phyloP scores from a whole-genome alignment of 257 asterid genomes.

The Solanum clarkiae region DNA sequence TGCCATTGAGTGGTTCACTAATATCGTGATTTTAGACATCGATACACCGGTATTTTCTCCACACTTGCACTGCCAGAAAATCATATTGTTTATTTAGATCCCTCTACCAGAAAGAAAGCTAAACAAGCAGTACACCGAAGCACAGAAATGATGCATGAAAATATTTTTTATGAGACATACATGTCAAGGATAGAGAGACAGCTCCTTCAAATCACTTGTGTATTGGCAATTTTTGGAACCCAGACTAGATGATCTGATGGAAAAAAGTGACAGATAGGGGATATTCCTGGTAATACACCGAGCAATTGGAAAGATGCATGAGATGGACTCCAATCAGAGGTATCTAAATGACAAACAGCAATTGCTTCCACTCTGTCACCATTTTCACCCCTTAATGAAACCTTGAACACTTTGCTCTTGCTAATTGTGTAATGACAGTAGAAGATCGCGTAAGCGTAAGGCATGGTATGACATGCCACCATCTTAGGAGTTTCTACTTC shows the following conservation, averaged over 20 bases:
- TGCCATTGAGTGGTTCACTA: too few species aligned
- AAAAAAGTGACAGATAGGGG: slow-evolving; percentile 73
- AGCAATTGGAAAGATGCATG: slow-evolving; percentile 55
- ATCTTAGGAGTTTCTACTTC: slow-evolving; percentile 26
- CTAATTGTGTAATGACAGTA: slow-evolving; percentile 58
- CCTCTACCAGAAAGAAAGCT: not conserved
- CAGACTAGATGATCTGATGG: slow-evolving; percentile 66
- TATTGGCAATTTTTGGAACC: slow-evolving; percentile 19
- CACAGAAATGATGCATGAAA: not conserved
- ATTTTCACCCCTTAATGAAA: slow-evolving; percentile 32
- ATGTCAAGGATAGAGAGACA: not conserved
- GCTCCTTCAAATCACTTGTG: not conserved
- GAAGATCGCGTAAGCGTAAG: slow-evolving; percentile 56
- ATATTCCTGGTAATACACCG: slow-evolving; percentile 42
- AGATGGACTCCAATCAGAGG: slow-evolving; percentile 55
- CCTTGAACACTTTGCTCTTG: slow-evolving; percentile 34
- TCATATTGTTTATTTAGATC: not conserved
- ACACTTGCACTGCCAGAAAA: not conserved
- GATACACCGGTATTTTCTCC: too few species aligned
- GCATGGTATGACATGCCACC: slow-evolving; percentile 70
- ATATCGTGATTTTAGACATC: too few species aligned
- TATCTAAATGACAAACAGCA: slow-evolving; percentile 84
- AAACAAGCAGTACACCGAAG: not conserved
- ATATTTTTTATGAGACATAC: not conserved
- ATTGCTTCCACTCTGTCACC: slow-evolving; percentile 52